These are phyloP conservation scores for Pichia membranifaciens DNA, from an alignment of 805 yeast genomes.

Conservation along the genomic window DNA sequence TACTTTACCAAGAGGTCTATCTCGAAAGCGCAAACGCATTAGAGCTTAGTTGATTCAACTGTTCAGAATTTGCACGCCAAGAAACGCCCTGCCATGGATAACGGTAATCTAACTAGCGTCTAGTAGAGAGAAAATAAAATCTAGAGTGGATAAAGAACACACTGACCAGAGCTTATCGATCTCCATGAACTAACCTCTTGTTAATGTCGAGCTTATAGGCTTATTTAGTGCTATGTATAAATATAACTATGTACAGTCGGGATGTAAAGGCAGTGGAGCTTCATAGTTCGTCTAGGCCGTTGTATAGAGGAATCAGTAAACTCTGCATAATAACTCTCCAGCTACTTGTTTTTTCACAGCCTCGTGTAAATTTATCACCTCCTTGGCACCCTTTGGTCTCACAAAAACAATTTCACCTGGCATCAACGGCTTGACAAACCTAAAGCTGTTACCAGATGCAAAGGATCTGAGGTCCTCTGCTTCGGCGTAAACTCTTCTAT, in stretches of 20 bases:
- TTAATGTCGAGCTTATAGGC: too few species aligned
- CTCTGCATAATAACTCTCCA: slow-evolving; percentile 82
- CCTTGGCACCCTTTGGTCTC: slow-evolving; percentile 37
- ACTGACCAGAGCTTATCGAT: too few species aligned
- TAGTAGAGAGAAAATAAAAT: too few species aligned
- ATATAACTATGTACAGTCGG: neutral
- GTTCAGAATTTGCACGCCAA: too few species aligned
- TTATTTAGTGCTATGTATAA: neutral
- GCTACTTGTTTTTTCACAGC: slow-evolving; percentile 68
- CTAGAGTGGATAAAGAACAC: too few species aligned
- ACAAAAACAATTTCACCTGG: slow-evolving; percentile 88
- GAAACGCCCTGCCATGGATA: too few species aligned
- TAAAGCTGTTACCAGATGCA: slow-evolving; percentile 68
- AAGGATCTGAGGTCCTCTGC: slow-evolving; percentile 62
- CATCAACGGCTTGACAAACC: slow-evolving; percentile 72
- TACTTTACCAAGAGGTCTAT: too few species aligned
- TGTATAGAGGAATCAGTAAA: slow-evolving; percentile 21
- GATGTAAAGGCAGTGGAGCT: neutral
- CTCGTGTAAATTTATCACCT: slow-evolving; percentile 70
- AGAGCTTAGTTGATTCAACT: too few species aligned
- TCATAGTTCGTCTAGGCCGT: neutral
- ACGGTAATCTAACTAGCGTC: too few species aligned
- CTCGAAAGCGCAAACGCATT: too few species aligned
- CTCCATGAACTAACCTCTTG: too few species aligned
- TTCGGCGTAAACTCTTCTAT: slow-evolving; percentile 61